A percentile compares a stretch with the other conserved stretches of the same genome.
Conservation (phyloP, 2,329 filamentous ascomycete species). For the Aureobasidium sp. region DNA sequence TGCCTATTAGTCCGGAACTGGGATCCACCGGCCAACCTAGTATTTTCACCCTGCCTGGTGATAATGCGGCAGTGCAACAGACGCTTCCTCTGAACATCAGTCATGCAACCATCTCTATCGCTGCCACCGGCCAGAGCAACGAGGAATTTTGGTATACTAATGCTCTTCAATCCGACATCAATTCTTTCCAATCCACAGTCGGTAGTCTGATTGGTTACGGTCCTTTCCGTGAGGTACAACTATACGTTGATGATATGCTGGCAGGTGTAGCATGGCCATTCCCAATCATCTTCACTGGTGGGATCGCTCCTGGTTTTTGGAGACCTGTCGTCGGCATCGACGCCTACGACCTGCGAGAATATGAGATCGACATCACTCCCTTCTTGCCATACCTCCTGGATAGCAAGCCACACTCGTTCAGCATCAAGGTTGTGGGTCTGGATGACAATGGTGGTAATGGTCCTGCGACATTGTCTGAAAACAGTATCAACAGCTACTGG, state of each 20-base stretch:
- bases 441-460: constrained; percentile 46
- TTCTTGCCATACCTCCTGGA: constrained; percentile 66
- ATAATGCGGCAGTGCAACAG: constrained; percentile 54
- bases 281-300: constrained; percentile 75
- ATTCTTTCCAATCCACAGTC: constrained; percentile 49
- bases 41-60: constrained; percentile 58
- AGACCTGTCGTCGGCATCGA: constrained; percentile 71
- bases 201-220: constrained; percentile 58
- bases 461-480: constrained; percentile 43
- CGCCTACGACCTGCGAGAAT: constrained; percentile 69
- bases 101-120: constrained; percentile 67
- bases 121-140: constrained; percentile 64
- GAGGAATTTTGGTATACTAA: constrained; percentile 89
- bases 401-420: constrained; percentile 57
- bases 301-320: constrained; percentile 69
- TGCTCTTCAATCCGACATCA: constrained; percentile 55
- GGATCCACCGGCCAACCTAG: constrained; percentile 50
- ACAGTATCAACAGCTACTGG: constrained; percentile 61
- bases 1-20: constrained; percentile 55
- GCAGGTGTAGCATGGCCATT: constrained; percentile 77
- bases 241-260: constrained; percentile 64
- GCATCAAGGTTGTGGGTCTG: constrained; percentile 60
- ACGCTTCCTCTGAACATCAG: constrained; percentile 59
- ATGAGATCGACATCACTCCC: constrained; percentile 75
- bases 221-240: constrained; percentile 70